Base-by-base conservation (phyloP, 2,329 filamentous ascomycete species). In the Sarocladium kiliense region DNA sequence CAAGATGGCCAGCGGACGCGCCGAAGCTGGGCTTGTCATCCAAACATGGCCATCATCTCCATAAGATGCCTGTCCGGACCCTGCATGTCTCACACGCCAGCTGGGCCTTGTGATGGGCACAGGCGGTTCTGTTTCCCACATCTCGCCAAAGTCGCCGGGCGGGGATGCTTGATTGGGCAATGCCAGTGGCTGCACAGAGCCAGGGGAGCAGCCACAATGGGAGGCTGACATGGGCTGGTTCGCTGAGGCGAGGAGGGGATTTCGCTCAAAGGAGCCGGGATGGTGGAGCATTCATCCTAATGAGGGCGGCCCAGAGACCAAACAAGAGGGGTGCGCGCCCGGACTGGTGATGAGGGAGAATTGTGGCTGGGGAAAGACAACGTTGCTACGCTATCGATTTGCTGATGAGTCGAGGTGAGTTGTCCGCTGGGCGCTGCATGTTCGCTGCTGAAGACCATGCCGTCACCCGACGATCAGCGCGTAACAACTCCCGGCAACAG, bases 51-150 rank as follows among this genome's bases (percentile, higher is more conserved):
- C 30, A 51, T 51, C 47, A 51, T 51, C 27, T 32, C 26, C 27
- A 51, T 36, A 27, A 47, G 44, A 51, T 51, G 47, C 47, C 25
- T 36, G 47, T 51, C 27, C 26, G 36, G 47, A 36, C 47, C 47
- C 47, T 51, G 47, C 47, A 51, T 51, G 47, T 51, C 47, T 51
- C 47, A 51, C 27, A 19, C 27, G 44, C 21, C 41, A 30, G 44
- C 47, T 19, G n/a, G n/a, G 27, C 30, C 7, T 10, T 36, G 21
- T 51, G 47, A 36, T 19, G 27, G 5, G 18, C 14, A 25, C n/a
- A 27, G 30, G 47, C 26, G 30, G 27, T 51, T 36, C 6, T 34
- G 30, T 23, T 36, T 21, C 26, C n/a, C 26, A 12, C 47, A 23
- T 32, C 27, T 32, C 30, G 47, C 18, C 27, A 51, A 27, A 47